Evolutionary conservation across 331 rosid species (phyloP).

Genomic region (Erythrophleum ivorense): DNA sequence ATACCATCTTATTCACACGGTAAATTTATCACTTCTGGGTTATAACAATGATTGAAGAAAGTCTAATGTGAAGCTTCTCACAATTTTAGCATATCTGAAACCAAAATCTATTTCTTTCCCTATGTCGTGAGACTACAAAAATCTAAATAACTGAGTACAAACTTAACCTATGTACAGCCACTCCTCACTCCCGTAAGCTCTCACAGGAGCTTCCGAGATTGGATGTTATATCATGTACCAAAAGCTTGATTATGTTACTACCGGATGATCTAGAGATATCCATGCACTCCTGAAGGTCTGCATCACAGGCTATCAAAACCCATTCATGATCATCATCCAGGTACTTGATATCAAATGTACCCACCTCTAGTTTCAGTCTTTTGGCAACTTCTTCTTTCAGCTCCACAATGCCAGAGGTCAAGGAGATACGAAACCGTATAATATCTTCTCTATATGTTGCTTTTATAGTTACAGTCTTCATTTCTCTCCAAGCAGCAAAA

Average conservation of each 20-base stretch:
- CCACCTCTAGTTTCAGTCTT: conserved; percentile 78
- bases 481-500: conserved; percentile 51
- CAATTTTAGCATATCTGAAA: not conserved
- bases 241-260: conserved; percentile 73
- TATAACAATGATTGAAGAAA: not conserved
- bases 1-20: not conserved
- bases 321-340: conserved; percentile 89
- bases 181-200: conserved; percentile 60
- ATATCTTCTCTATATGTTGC: conserved; percentile 87
- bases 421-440: conserved; percentile 69
- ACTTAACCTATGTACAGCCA: conserved; percentile 37
- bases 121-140: not conserved
- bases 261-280: conserved; percentile 71
- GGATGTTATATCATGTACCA: conserved; percentile 68
- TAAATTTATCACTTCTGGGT: not conserved
- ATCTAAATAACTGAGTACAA: conserved; percentile 6
- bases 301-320: conserved; percentile 91
- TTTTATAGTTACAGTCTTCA: conserved; percentile 69
- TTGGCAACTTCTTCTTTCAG: conserved; percentile 82
- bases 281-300: conserved; percentile 88
- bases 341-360: conserved; percentile 84
- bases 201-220: conserved; percentile 81
- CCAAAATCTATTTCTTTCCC: not conserved
- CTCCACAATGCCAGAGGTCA: conserved; percentile 60
- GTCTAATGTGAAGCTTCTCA: not conserved